A percentile compares a stretch with the other conserved stretches of the same genome.
Conservation (phyloP, 805 yeast species). For the Myxozyma nipponensis region DNA sequence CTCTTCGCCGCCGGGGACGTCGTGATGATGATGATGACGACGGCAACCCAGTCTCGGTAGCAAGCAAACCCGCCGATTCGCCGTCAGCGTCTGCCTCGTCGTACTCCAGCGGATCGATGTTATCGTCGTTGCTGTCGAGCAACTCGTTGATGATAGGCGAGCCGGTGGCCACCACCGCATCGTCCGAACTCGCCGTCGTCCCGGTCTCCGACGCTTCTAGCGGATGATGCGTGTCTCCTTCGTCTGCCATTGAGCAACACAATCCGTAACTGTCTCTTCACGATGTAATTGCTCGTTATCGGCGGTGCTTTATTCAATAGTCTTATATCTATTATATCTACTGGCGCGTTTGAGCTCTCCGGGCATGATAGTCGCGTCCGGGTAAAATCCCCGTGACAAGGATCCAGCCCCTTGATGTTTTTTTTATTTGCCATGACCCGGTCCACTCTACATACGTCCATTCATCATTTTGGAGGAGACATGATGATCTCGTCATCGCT, state of each 20-base stretch:
- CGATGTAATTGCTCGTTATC: too few relatives aligned
- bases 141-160: slow-evolving; percentile 22
- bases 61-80: slow-evolving; percentile 1
- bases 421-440: too few relatives aligned
- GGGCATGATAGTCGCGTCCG: too few relatives aligned
- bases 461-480: slow-evolving; percentile 11
- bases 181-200: not conserved
- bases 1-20: not conserved
- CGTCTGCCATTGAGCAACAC: not conserved
- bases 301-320: too few relatives aligned
- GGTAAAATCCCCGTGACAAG: not conserved
- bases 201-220: not conserved
- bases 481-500: slow-evolving; percentile 21
- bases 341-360: too few relatives aligned
- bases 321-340: too few relatives aligned
- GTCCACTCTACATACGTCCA: too few relatives aligned
- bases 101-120: slow-evolving; percentile 24
- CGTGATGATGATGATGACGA: slow-evolving; percentile 2
- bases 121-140: slow-evolving; percentile 4
- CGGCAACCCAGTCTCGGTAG: not conserved
- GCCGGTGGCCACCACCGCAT: slow-evolving; percentile 1
- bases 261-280: not conserved
- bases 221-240: not conserved
- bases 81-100: slow-evolving; percentile 22
- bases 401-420: not conserved